A percentile compares a stretch with the other conserved stretches of the same genome.
These are phyloP conservation scores for Diplotaxis tenuifolia DNA, from an alignment of 345 rosid genomes.

Conservation along the genomic window DNA sequence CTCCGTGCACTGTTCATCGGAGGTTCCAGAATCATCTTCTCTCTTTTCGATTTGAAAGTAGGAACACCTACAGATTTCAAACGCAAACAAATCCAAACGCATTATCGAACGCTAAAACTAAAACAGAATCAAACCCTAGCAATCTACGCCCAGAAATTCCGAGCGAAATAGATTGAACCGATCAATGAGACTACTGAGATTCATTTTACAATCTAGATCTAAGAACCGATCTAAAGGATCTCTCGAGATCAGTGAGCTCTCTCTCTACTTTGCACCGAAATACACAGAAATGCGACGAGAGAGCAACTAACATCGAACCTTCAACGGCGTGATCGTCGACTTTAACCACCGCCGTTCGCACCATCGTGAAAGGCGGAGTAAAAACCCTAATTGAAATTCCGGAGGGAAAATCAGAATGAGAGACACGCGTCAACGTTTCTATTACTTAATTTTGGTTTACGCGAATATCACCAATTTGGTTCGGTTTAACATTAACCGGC, in stretches of 20 bases:
- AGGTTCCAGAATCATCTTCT: conserved; percentile 34
- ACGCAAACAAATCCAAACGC: conserved; percentile 18
- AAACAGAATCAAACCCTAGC: not conserved
- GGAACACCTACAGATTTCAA: conserved; percentile 17
- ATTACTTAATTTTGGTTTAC: not conserved
- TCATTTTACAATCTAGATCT: not conserved
- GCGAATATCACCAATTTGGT: not conserved
- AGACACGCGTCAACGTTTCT: too few species aligned
- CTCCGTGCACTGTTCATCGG: conserved; percentile 37
- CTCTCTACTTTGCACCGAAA: too few species aligned
- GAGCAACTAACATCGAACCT: conserved; percentile 19
- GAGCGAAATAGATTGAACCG: not conserved
- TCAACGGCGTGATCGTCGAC: conserved; percentile 7
- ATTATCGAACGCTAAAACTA: too few species aligned
- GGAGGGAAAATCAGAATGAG: conserved; percentile 14
- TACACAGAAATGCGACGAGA: not conserved
- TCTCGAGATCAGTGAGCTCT: not conserved
- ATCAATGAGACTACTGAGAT: not conserved
- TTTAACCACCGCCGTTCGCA: conserved; percentile 2
- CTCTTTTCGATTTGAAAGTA: conserved; percentile 29
- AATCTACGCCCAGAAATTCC: not conserved
- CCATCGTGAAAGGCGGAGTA: conserved; percentile 11
- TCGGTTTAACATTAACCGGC: not conserved
- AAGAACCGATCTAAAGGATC: not conserved
- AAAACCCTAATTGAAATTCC: conserved; percentile 18